phyloP scores from a whole-genome alignment of 83 land plant species.

The Thuja plicata region DNA sequence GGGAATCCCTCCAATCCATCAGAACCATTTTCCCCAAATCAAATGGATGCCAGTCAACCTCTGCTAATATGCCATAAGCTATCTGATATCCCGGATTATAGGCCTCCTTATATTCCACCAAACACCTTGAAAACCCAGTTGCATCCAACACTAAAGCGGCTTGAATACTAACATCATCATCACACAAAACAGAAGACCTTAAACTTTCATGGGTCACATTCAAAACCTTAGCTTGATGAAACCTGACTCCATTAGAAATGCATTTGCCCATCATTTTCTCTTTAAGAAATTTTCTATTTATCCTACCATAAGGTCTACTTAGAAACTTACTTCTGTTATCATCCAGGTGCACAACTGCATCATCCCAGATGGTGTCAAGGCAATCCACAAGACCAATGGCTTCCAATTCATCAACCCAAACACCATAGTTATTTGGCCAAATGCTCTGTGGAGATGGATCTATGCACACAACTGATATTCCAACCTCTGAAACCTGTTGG shows the following conservation, averaged over 20 bases:
- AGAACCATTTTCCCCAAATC: conserved; percentile 93
- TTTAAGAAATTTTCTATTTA: too few relatives aligned
- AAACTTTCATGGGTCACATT: conserved; percentile 71
- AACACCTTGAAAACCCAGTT: conserved; percentile 87
- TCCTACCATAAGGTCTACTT: conserved; percentile 83
- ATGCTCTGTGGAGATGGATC: conserved; percentile 88
- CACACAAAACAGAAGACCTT: conserved; percentile 64
- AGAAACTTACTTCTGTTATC: conserved; percentile 60
- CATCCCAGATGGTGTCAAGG: conserved; percentile 81
- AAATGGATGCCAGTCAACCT: conserved; percentile 94
- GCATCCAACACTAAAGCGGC: conserved; percentile 90
- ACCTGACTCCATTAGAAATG: conserved; percentile 79
- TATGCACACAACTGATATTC: conserved; percentile 87
- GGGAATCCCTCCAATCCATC: conserved; percentile 99
- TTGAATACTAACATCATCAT: conserved; percentile 69
- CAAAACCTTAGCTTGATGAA: conserved; percentile 77
- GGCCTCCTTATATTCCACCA: conserved; percentile 91
- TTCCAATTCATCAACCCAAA: conserved; percentile 98
- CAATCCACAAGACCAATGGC: conserved; percentile 92
- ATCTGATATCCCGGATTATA: conserved; percentile 96
- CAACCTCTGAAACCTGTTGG: conserved; percentile 80
- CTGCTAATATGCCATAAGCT: conserved; percentile 95
- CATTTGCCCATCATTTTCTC: conserved; percentile 94
- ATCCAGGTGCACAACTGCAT: conserved; percentile 77
- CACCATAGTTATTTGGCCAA: conserved; percentile 98